Evolutionary conservation across 2,329 filamentous ascomycete species (phyloP), one percentile per base, ranked within the genome.

Genomic region (Sarocladium strictum): DNA sequence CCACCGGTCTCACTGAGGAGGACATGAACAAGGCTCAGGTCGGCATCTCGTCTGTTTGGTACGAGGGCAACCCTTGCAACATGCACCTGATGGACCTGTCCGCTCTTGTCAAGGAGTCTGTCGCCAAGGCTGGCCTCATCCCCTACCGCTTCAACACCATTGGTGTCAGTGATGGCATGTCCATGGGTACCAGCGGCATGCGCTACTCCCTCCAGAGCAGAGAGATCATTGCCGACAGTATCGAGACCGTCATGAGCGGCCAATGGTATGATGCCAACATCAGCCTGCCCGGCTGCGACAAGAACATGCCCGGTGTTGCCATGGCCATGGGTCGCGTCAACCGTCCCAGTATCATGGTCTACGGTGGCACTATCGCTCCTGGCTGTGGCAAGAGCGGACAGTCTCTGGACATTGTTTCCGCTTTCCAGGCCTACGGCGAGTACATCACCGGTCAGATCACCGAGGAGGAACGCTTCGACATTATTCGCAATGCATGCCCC

Each of bases 101-200:
- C 67, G 79, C 87, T 69, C 76, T 86, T 60, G 87, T 96, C 60
- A 76, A 74, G 65, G 71, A 82, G 62, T 83, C 79, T 14, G 79
- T 84, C 38, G 72, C 72, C 55, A 73, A 87, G 64, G 89, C 91
- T 27, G 89, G 90, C 21, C 79, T 99, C 58, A 80, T 96, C 57
- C 90, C 91, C 59, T 96, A 95, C 79, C 92, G 97, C 71, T 99
- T 99, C 83, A 99, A 99, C 79, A 99, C 95, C 57, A 90, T 99
- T 66, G 94, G 94, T 66, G 95, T 99, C 61, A 96, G 90, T 60
- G 94, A 99, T 70, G 94, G 85, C 56, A 99, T 99, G 64, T 96
- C 90, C 64, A 99, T 99, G 94, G 94, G 94, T 53, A 99, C 94
- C 49, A 89, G 86, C 33, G 94, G 95, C 63, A 99, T 99, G 94